Conservation (phyloP, 331 rosid genomes). For the Cucumis variabilis region DNA sequence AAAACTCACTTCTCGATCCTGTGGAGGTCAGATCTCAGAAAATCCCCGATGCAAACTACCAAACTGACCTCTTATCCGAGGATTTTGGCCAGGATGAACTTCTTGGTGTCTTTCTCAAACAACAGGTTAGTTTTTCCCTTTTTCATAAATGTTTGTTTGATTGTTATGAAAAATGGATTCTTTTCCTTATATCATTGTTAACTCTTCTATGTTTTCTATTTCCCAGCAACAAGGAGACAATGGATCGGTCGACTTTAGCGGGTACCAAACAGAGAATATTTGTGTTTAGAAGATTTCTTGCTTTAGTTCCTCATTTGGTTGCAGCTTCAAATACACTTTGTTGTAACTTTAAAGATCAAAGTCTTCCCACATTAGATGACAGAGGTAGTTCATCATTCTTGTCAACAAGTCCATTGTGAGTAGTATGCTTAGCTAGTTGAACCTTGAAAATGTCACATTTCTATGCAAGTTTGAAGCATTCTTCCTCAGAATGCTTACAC, state of each 20-base stretch:
- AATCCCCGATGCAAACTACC: conserved; percentile 61
- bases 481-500: conserved; percentile 20
- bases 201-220: conserved; percentile 13
- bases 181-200: background rate
- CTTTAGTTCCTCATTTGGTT: conserved; percentile 41
- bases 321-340: conserved; percentile 69
- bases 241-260: conserved; percentile 70
- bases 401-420: conserved; percentile 49
- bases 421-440: conserved; percentile 42
- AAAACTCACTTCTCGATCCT: conserved; percentile 46
- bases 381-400: conserved; percentile 45
- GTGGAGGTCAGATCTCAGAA: conserved; percentile 78
- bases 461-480: background rate
- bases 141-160: background rate
- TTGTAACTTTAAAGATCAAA: conserved; percentile 48
- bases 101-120: conserved; percentile 82
- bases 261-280: conserved; percentile 84
- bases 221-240: conserved; percentile 80
- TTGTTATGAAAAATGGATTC: background rate
- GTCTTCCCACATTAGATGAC: conserved; percentile 46
- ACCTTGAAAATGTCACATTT: conserved; percentile 10
- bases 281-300: conserved; percentile 63
- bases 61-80: conserved; percentile 62
- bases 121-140: conserved; percentile 58
- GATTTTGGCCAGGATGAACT: conserved; percentile 92